These are phyloP conservation scores for Pelargonium citronellum DNA, from an alignment of 441 rosid species.

Conservation along the genomic window DNA sequence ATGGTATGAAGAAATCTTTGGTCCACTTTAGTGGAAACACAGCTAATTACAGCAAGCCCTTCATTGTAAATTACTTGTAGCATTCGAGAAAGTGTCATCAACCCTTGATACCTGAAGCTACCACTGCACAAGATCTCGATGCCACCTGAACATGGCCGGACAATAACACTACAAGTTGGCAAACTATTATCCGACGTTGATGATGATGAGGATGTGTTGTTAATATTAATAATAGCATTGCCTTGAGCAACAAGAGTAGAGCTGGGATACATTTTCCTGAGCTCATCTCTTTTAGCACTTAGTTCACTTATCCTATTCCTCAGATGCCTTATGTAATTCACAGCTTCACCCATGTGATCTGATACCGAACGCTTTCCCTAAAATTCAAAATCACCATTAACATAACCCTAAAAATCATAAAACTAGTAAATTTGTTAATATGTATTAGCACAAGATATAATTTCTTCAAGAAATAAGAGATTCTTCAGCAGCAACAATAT, in stretches of 20 bases:
- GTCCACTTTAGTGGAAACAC: constrained; percentile 45
- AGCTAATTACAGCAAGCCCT: constrained; percentile 41
- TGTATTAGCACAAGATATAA: too few species aligned
- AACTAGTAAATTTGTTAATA: too few species aligned
- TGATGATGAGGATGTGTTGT: background rate
- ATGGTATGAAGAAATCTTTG: constrained; percentile 41
- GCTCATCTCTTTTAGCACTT: constrained; percentile 35
- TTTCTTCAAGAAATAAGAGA: too few species aligned
- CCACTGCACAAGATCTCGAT: constrained; percentile 44
- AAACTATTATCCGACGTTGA: constrained; percentile 12
- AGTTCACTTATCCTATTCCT: constrained; percentile 40
- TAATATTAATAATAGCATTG: background rate
- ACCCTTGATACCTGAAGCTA: constrained; percentile 31
- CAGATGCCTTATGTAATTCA: constrained; percentile 51
- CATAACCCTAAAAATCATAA: too few species aligned
- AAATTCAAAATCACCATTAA: background rate
- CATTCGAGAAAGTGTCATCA: constrained; percentile 42
- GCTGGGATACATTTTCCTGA: constrained; percentile 27
- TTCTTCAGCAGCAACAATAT: too few species aligned
- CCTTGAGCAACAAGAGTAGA: background rate
- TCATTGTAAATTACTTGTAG: constrained; percentile 38
- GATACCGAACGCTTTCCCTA: constrained; percentile 84
- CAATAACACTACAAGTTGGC: constrained; percentile 25
- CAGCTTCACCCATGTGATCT: constrained; percentile 74
- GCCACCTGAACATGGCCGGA: constrained; percentile 44